Conservation (phyloP, 805 yeast species). For the Cyberlindnera misumaiensis region DNA sequence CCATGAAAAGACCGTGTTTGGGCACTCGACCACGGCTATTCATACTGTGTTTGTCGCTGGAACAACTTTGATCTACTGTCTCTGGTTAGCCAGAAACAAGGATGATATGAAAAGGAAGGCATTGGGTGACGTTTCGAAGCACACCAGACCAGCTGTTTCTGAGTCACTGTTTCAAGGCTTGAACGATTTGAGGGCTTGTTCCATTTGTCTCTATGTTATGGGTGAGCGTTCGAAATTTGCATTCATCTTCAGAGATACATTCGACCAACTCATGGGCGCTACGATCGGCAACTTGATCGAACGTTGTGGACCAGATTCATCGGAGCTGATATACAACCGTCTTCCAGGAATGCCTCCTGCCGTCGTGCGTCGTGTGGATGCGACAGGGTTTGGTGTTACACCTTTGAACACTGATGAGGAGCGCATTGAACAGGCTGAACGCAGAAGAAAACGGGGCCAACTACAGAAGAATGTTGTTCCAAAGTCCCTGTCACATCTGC, state of each 20-base stretch:
- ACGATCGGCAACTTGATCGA: slow-evolving; percentile 56
- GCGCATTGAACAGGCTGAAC: slow-evolving; percentile 41
- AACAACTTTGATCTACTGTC: slow-evolving; percentile 56
- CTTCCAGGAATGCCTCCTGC: slow-evolving; percentile 58
- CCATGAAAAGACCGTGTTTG: slow-evolving; percentile 54
- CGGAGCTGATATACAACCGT: slow-evolving; percentile 42
- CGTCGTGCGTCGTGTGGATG: slow-evolving; percentile 35
- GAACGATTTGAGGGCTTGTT: slow-evolving; percentile 61
- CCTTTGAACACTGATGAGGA: slow-evolving; percentile 29
- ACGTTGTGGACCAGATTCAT: slow-evolving; percentile 57
- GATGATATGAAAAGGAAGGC: slow-evolving; percentile 50
- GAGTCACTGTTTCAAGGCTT: slow-evolving; percentile 47
- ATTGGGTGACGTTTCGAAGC: slow-evolving; percentile 51
- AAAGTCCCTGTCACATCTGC: slow-evolving; percentile 43
- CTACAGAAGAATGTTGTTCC: slow-evolving; percentile 48
- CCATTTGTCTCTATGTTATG: slow-evolving; percentile 58
- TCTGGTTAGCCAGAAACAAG: slow-evolving; percentile 58
- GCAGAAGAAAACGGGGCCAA: slow-evolving; percentile 41
- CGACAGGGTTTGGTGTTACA: slow-evolving; percentile 17
- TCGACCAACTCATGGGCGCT: slow-evolving; percentile 59
- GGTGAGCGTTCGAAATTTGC: slow-evolving; percentile 61
- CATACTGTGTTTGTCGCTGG: slow-evolving; percentile 68
- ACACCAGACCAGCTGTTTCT: slow-evolving; percentile 52
- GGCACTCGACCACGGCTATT: slow-evolving; percentile 60
- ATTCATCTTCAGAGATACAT: slow-evolving; percentile 54